Conservation (phyloP, 2,329 filamentous ascomycete species). For the Monosporascus sp. region DNA sequence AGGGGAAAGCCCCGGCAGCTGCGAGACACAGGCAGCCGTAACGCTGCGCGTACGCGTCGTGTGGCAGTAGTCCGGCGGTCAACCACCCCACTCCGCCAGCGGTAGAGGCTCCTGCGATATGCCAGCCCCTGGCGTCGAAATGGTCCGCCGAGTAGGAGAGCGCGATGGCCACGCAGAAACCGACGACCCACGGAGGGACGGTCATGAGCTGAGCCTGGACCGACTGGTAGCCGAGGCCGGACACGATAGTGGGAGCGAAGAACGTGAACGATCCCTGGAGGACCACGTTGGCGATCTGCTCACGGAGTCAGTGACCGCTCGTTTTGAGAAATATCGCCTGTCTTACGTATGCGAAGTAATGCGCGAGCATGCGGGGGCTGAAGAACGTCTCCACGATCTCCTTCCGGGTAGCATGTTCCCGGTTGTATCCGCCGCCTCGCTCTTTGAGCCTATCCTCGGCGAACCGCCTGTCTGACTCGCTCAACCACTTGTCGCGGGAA, state of each 20-base stretch:
- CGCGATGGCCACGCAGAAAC: conserved; percentile 18
- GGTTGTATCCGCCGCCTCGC: conserved; percentile 29
- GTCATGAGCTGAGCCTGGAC: conserved; percentile 22
- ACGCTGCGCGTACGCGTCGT: conserved; percentile 15
- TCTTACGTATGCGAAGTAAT: conserved; percentile 27
- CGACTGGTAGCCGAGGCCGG: conserved; percentile 27
- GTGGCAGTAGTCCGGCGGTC: conserved; percentile 23
- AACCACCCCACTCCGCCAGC: conserved; percentile 27
- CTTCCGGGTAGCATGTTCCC: conserved; percentile 26
- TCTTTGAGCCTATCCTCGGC: conserved; percentile 17
- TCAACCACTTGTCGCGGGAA: conserved; percentile 16
- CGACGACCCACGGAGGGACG: conserved; percentile 23
- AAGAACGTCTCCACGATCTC: conserved; percentile 31
- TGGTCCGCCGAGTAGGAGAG: conserved; percentile 19
- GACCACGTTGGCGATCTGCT: conserved; percentile 21
- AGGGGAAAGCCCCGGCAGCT: conserved; percentile 30
- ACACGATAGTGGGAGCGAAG: conserved; percentile 48
- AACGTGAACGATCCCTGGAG: conserved; percentile 38
- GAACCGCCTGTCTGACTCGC: conserved; percentile 13
- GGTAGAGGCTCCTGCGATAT: conserved; percentile 19
- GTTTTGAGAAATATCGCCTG: not conserved
- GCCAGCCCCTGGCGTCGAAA: conserved; percentile 17
- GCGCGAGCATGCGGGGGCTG: conserved; percentile 30
- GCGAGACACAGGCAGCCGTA: conserved; percentile 33
- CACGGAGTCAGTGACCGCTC: not conserved